Base-by-base conservation (phyloP, 495 filamentous ascomycete species). In the Eremomyces bilateralis region DNA sequence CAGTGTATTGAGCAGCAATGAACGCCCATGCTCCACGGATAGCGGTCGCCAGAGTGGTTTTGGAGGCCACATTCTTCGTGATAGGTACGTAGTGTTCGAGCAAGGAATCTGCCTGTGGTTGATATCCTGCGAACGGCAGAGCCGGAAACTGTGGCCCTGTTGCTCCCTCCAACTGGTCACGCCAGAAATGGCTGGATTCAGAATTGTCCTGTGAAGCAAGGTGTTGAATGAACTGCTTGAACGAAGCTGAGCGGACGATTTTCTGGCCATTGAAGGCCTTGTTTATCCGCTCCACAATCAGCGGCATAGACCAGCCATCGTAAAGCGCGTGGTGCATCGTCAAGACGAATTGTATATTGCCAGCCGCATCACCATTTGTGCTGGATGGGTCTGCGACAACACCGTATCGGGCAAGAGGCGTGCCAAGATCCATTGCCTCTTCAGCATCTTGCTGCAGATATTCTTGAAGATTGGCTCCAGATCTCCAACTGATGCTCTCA, bases 1-100 rank as follows among this genome's bases (percentile, higher is more conserved):
- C 54, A 0, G 53, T 62, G 39, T 71, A 67, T 30, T 58, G 58
- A 1, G 65, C 62, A 1, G 65, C 56, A 0, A 71, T 53, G 0
- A 73, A 49, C 0, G 64, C 67, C 73, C 71, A 77, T 8, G 69
- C 68, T 11, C 58, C 69, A 2, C 71, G 65, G 15, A 77, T 67
- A 4, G 71, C 40, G 0, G 69, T 72, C 0, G 72, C 63, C 31
- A 67, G 44, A 0, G 70, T 76, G 32, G 62, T 59, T 10, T 6
- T 8, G 4, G 48, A 56, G 11, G 50, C 54, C 0, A 47, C 36
- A 19, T 46, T 47, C 4, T 51, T 52, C 2, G 54, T 49, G 0
- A 67, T 38, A 0, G 58, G 36, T 11, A 74, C 51, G 4, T 65
- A 60, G 13, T 58, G 58, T 34, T 70, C 61, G 6, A 67, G 41